phyloP scores from a whole-genome alignment of 352 stramenopile species.

The Achlya hypogyna region DNA sequence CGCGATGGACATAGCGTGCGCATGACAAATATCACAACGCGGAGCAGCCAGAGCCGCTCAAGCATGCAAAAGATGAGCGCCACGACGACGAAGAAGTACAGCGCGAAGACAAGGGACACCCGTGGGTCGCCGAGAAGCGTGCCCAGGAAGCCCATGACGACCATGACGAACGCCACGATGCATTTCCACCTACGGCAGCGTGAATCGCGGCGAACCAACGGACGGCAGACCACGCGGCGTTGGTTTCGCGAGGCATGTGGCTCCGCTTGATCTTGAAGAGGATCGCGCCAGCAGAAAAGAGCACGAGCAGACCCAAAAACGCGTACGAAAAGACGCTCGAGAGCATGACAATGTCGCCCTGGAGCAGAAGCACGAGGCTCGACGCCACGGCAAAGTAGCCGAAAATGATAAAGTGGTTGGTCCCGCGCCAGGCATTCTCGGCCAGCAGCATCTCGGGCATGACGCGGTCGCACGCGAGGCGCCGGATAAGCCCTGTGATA shows the following conservation, averaged over 20 bases:
- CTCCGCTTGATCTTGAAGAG: slow-evolving; percentile 84
- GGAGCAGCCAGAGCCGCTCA: slow-evolving; percentile 45
- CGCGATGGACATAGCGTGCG: slow-evolving; percentile 30
- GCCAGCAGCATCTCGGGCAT: slow-evolving; percentile 42
- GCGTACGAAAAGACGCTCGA: slow-evolving; percentile 82
- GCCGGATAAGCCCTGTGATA: slow-evolving; percentile 65
- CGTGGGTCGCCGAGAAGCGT: slow-evolving; percentile 42
- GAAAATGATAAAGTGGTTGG: slow-evolving; percentile 77
- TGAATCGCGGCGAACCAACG: no score
- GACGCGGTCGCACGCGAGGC: slow-evolving; percentile 73
- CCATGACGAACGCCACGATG: slow-evolving; percentile 39
- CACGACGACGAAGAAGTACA: slow-evolving; percentile 50
- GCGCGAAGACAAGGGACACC: slow-evolving; percentile 39
- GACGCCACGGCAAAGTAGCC: slow-evolving; percentile 58
- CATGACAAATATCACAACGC: slow-evolving; percentile 39
- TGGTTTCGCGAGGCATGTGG: slow-evolving; percentile 57
- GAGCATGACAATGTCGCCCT: slow-evolving; percentile 70
- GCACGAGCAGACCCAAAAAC: slow-evolving; percentile 76
- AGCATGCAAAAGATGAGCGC: slow-evolving; percentile 54
- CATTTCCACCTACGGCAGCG: slow-evolving; percentile 18
- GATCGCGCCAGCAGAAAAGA: slow-evolving; percentile 74
- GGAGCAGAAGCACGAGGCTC: slow-evolving; percentile 62
- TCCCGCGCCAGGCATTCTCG: slow-evolving; percentile 51
- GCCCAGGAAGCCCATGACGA: slow-evolving; percentile 38
- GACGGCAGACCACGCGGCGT: slow-evolving; percentile 42